Percentiles rank a stretch among this genome's conserved stretches.
Conservation (phyloP, 345 rosid genomes). For the Mallotus nudiflorus region DNA sequence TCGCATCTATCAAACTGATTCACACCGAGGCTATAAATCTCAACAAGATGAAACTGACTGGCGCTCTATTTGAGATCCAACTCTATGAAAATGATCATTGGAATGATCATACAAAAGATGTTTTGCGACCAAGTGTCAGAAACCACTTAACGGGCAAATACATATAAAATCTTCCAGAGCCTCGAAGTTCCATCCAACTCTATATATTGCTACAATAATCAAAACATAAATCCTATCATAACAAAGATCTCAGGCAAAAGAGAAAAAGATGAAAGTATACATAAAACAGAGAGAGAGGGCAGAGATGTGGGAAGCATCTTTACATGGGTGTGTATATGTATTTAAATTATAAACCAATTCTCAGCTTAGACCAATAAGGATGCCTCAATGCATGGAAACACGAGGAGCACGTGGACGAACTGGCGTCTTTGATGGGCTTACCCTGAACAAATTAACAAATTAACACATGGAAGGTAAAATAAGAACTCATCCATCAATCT, state of each 20-base stretch:
- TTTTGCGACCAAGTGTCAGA: neutral
- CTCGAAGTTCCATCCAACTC: conserved; percentile 44
- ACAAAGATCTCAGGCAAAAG: conserved; percentile 22
- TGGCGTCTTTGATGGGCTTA: conserved; percentile 98
- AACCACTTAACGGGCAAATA: neutral
- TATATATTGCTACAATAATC: conserved; percentile 32
- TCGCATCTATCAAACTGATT: too few relatives aligned
- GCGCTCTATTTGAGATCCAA: neutral
- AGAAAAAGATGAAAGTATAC: conserved; percentile 13
- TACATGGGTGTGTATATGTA: conserved; percentile 38
- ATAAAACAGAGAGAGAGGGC: conserved; percentile 30
- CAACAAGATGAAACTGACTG: neutral
- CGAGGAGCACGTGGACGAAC: conserved; percentile 93
- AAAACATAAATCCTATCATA: conserved; percentile 27
- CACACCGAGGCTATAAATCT: neutral
- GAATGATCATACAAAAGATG: neutral
- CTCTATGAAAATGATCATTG: too few relatives aligned
- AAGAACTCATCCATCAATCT: neutral
- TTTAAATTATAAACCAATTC: conserved; percentile 24
- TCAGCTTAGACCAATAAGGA: conserved; percentile 16
- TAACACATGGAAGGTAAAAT: neutral
- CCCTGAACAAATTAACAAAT: conserved; percentile 48
- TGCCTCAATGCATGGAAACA: conserved; percentile 52
- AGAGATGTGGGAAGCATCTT: conserved; percentile 33
- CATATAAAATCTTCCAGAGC: conserved; percentile 29